Evolutionary conservation across 2,329 filamentous ascomycete species (phyloP), one percentile per base, ranked within the genome.

Genomic region (Pyrenochaeta sp.): DNA sequence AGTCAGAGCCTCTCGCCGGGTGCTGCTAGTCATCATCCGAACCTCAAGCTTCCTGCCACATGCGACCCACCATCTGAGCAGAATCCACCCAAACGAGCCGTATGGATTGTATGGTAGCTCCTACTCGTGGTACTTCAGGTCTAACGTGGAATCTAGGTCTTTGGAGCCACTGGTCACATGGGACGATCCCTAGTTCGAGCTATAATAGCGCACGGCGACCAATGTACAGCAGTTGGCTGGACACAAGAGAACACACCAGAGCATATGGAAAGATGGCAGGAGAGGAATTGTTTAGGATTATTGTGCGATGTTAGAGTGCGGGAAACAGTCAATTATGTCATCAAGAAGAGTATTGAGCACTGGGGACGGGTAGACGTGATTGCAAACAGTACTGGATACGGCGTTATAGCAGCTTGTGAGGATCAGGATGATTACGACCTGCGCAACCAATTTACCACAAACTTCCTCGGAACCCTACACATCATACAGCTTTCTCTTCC

Each of bases 161-260:
- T 96, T 72, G 94, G 94, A 35, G 92, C 90, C 35, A 96, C 92
- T n/a, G 94, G 94, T 42, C 94, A 99, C 64, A 96, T 97, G 80
- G 94, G 94, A 46, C 87, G 90, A 38, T 95, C 89, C 6, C 83
- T 97, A 14, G 89, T 93, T 47, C 93, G 94, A 63, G 85, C 83
- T 41, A 90, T 89, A 11, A 80, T 97, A 15, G 79, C 83, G 11
- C 88, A 90, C 59, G 87, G 88, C 58, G 94, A 99, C 68, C 80
- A 86, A 36, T 93, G 96, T 44, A 86, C 87, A 3, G 90, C 90
- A 6, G 92, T 96, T 7, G 94, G 94, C 7, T 86, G 90, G 52
- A 86, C 86, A 10, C 85, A 88, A 61, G 89, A 96, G 73, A 89
- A 89, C 45, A 86, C 79, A 18, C 80, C 83, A 7, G 81, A 85